Evolutionary conservation across 176 grass and related monocot genomes (phyloP).

Genomic region (Carex pumila): DNA sequence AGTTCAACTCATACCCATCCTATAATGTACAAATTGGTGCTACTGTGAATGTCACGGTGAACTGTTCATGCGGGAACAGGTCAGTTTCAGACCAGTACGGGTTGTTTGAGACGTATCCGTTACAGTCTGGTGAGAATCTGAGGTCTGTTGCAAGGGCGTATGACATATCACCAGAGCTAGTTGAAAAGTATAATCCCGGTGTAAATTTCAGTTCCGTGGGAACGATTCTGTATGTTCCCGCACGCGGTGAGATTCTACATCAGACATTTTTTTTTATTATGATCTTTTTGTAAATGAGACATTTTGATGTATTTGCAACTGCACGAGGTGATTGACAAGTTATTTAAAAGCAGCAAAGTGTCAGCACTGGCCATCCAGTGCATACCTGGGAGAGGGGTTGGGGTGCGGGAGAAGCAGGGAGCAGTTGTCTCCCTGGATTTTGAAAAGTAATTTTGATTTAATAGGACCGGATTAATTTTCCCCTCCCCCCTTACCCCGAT

Average conservation of each 20-base stretch:
- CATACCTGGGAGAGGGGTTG: no score
- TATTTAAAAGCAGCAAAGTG: no score
- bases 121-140: conserved; percentile 37
- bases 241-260: conserved; percentile 36
- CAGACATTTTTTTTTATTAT: background rate
- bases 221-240: conserved; percentile 49
- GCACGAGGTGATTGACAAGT: no score
- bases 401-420: no score
- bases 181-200: conserved; percentile 55
- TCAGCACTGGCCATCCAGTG: no score
- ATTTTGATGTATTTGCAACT: no score
- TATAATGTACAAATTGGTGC: conserved; percentile 27
- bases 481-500: no score
- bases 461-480: no score
- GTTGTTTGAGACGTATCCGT: conserved; percentile 64
- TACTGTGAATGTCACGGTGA: conserved; percentile 46
- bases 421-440: no score
- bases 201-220: conserved; percentile 21
- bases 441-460: no score
- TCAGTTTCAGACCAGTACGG: conserved; percentile 44
- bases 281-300: background rate
- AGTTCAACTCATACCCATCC: conserved; percentile 28
- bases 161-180: conserved; percentile 20
- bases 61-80: conserved; percentile 63
- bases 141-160: conserved; percentile 15